Percentiles rank a stretch among this genome's conserved stretches.
These are phyloP conservation scores for Globisporangium okanoganense DNA, from an alignment of 352 stramenopile species.

Conservation along the genomic window DNA sequence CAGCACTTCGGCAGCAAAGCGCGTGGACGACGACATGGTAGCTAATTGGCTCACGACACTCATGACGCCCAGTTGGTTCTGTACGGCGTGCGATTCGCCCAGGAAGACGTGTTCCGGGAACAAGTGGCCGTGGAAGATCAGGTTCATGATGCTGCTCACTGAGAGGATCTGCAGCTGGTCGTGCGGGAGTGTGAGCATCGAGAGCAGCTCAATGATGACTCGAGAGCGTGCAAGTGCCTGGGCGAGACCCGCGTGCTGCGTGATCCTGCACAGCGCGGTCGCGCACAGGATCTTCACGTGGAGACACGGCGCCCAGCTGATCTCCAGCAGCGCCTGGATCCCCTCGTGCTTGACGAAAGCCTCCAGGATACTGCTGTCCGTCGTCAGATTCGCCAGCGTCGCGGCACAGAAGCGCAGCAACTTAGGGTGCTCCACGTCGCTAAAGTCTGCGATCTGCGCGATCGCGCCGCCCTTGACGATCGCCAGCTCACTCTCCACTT, in stretches of 20 bases:
- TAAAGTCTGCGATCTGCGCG: conserved; percentile 64
- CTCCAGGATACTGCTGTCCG: conserved; percentile 29
- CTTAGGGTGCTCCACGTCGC: conserved; percentile 50
- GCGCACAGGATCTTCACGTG: conserved; percentile 67
- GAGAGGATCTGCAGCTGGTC: conserved; percentile 53
- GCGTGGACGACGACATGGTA: conserved; percentile 23
- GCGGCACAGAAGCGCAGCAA: conserved; percentile 60
- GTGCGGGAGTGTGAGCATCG: conserved; percentile 58
- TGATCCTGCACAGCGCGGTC: conserved; percentile 63
- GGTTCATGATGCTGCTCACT: conserved; percentile 65
- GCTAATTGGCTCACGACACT: conserved; percentile 60
- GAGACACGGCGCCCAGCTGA: conserved; percentile 62
- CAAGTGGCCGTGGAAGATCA: conserved; percentile 55
- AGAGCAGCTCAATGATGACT: conserved; percentile 61
- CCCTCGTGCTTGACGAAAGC: conserved; percentile 53
- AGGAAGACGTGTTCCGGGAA: conserved; percentile 77
- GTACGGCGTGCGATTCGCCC: conserved; percentile 59
- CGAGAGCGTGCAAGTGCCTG: conserved; percentile 31
- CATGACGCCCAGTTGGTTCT: conserved; percentile 65
- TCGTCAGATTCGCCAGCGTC: conserved; percentile 62
- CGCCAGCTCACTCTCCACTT: conserved; percentile 39
- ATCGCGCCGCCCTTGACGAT: conserved; percentile 70
- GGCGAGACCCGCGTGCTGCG: conserved; percentile 29
- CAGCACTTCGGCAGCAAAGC: conserved; percentile 59
- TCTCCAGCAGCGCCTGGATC: conserved; percentile 57